These are phyloP conservation scores for Pseudocercospora fijiensis DNA, from an alignment of 2,329 filamentous ascomycete genomes.

Conservation along the genomic window DNA sequence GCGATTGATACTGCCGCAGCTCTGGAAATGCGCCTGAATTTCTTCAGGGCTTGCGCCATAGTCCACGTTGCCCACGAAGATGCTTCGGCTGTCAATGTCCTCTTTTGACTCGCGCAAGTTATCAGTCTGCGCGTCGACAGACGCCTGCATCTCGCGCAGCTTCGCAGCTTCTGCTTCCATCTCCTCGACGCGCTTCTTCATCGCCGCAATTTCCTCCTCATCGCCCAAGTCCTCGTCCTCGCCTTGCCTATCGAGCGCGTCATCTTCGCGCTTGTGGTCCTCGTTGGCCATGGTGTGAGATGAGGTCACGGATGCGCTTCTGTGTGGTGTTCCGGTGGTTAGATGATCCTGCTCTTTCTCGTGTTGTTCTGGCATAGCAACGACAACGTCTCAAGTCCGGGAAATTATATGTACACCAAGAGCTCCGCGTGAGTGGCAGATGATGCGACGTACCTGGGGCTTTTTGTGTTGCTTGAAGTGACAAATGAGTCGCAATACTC, in stretches of 20 bases:
- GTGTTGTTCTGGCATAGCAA: background rate
- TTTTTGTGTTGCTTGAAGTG: conserved; percentile 1
- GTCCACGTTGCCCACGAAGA: conserved; percentile 98
- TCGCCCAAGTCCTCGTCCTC: conserved; percentile 38
- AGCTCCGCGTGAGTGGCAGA: conserved; percentile 4
- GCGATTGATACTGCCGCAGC: conserved; percentile 93
- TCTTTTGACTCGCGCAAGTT: conserved; percentile 89
- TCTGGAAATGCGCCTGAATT: conserved; percentile 97
- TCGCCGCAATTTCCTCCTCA: conserved; percentile 48
- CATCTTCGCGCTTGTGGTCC: conserved; percentile 30
- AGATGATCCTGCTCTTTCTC: conserved; percentile 7
- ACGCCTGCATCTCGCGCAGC: conserved; percentile 57
- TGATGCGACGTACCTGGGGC: conserved; percentile 2
- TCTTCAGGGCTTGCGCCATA: conserved; percentile 96
- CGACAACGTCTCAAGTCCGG: background rate
- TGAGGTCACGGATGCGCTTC: conserved; percentile 22
- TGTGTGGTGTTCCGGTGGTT: conserved; percentile 5
- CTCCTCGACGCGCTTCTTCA: conserved; percentile 55
- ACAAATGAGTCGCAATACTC: background rate
- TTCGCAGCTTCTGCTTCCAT: conserved; percentile 60
- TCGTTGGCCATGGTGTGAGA: conserved; percentile 32
- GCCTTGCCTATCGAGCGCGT: conserved; percentile 29
- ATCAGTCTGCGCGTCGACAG: conserved; percentile 77
- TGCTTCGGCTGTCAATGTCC: conserved; percentile 89
- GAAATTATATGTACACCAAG: conserved; percentile 1